Evolutionary conservation across 345 rosid species (phyloP).

Genomic region (Lenwebbia sp.): DNA sequence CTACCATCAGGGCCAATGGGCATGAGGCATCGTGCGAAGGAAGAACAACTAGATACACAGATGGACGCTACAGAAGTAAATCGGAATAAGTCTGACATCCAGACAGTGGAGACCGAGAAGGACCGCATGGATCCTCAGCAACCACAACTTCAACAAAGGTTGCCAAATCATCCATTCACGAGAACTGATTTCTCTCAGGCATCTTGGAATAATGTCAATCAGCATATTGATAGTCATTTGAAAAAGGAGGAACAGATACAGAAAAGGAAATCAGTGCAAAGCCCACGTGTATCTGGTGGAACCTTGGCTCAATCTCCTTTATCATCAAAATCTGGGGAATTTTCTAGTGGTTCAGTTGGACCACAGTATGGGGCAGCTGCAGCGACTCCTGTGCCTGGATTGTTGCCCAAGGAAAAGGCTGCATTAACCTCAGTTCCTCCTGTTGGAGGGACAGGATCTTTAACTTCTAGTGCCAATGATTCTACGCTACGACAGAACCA

Average conservation of each 20-base stretch:
- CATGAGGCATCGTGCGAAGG: constrained; percentile 53
- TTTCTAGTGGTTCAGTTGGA: constrained; percentile 84
- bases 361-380: constrained; percentile 66
- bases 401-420: constrained; percentile 70
- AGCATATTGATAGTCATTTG: constrained; percentile 46
- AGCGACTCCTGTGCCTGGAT: constrained; percentile 28
- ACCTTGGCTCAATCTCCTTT: constrained; percentile 80
- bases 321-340: constrained; percentile 94
- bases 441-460: constrained; percentile 53
- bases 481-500: constrained; percentile 67
- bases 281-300: constrained; percentile 80
- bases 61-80: constrained; percentile 36
- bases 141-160: constrained; percentile 49
- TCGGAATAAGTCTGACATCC: constrained; percentile 39
- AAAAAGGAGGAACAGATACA: constrained; percentile 74
- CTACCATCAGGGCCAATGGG: constrained; percentile 48
- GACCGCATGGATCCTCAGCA: constrained; percentile 50
- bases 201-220: constrained; percentile 66
- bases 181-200: constrained; percentile 54
- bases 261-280: constrained; percentile 70
- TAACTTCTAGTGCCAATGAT: constrained; percentile 76
- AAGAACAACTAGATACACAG: constrained; percentile 72
- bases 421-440: constrained; percentile 51
- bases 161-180: constrained; percentile 37
- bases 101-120: constrained; percentile 38